These are phyloP conservation scores for Ophiostoma montium DNA, from an alignment of 2,329 filamentous ascomycete genomes.

Conservation along the genomic window DNA sequence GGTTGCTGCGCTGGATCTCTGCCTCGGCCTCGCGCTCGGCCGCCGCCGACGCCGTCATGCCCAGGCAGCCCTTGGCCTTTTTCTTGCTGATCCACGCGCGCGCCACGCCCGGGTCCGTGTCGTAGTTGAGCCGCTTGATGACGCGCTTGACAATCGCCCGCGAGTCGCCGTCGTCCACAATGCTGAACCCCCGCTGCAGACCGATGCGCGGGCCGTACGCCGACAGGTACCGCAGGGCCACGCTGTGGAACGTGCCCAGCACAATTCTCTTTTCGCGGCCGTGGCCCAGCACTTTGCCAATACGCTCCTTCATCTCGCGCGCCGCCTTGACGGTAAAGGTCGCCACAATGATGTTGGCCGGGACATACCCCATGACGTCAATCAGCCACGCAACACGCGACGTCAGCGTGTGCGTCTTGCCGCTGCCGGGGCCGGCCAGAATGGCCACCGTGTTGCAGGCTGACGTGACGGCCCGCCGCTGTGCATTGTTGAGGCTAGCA, in stretches of 20 bases:
- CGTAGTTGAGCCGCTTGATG: conserved; percentile 52
- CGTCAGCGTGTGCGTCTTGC: conserved; percentile 92
- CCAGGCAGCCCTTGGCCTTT: conserved; percentile 40
- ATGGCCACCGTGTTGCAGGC: conserved; percentile 45
- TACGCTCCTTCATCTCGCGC: conserved; percentile 80
- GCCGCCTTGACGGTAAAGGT: conserved; percentile 97
- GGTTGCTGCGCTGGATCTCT: not conserved
- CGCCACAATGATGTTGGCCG: conserved; percentile 83
- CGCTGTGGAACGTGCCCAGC: conserved; percentile 89
- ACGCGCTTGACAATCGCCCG: conserved; percentile 69
- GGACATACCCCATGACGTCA: conserved; percentile 53
- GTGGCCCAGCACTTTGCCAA: conserved; percentile 67
- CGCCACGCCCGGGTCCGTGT: conserved; percentile 50
- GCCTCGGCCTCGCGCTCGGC: conserved; percentile 18
- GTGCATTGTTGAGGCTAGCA: conserved; percentile 37
- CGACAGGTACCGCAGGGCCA: conserved; percentile 70
- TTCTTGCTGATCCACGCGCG: conserved; percentile 61
- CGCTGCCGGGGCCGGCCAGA: conserved; percentile 54
- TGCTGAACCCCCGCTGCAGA: conserved; percentile 70
- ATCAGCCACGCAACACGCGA: conserved; percentile 85
- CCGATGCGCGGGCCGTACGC: conserved; percentile 77
- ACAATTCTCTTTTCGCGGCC: conserved; percentile 63
- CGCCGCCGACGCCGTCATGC: conserved; percentile 25
- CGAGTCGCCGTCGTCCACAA: conserved; percentile 75
- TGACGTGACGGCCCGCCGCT: conserved; percentile 41